These are phyloP conservation scores for Paspalum notatum DNA, from an alignment of 176 grass and related monocot species.

Conservation along the genomic window DNA sequence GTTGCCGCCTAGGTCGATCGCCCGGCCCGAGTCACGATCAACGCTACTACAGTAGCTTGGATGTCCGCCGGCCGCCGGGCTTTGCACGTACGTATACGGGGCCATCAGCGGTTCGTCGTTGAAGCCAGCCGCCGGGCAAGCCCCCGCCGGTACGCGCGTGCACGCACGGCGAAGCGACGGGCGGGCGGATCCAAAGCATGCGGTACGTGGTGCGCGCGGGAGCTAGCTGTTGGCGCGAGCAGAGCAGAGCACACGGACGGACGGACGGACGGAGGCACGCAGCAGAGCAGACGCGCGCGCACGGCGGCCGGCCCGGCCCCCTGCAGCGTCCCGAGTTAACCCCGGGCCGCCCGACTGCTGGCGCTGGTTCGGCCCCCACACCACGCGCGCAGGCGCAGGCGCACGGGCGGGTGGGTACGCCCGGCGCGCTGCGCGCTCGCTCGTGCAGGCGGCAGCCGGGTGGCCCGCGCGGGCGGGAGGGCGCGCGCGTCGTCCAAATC, in stretches of 20 bases:
- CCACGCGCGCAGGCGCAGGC: background rate
- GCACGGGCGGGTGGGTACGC: constrained; percentile 8
- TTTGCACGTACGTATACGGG: too few relatives aligned
- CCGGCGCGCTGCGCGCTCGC: constrained; percentile 8
- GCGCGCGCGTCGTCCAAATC: constrained; percentile 5
- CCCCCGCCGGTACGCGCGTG: background rate
- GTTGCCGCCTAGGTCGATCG: too few relatives aligned
- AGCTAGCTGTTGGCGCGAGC: too few relatives aligned
- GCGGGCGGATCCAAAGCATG: constrained; percentile 17
- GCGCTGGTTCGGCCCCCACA: background rate
- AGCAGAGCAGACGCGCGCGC: background rate
- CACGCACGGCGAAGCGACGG: constrained; percentile 12
- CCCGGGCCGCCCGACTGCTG: constrained; percentile 37
- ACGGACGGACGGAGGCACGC: too few relatives aligned
- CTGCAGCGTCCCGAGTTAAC: constrained; percentile 8
- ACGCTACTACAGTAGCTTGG: too few relatives aligned
- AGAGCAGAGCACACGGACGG: too few relatives aligned
- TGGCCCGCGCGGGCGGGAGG: too few relatives aligned
- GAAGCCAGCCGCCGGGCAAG: too few relatives aligned
- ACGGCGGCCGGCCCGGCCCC: background rate
- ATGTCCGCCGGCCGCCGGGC: too few relatives aligned
- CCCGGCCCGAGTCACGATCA: too few relatives aligned
- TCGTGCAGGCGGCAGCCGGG: too few relatives aligned
- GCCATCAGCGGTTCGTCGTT: too few relatives aligned
- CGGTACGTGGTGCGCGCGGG: background rate